Evolutionary conservation across 192 early-diverging fungal species (phyloP).

Genomic region (Backusella macrospora): DNA sequence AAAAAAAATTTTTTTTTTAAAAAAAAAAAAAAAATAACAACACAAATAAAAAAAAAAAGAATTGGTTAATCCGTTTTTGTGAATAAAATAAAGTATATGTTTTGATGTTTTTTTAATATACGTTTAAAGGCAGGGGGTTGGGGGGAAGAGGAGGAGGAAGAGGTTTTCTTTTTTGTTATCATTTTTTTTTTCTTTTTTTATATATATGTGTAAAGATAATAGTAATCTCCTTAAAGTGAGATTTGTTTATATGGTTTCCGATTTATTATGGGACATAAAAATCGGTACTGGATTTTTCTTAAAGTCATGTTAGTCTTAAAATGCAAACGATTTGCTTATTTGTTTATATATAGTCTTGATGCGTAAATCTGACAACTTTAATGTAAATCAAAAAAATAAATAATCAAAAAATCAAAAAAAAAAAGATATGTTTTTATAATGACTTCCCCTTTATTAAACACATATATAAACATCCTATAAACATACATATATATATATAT

Average conservation of each 20-base stretch:
- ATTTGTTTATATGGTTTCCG: not conserved
- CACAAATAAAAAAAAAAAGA: slow-evolving; percentile 8
- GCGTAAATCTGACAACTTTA: slow-evolving; percentile 11
- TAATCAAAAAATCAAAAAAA: too few species aligned
- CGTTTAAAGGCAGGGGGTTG: not conserved
- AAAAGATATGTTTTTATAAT: not conserved
- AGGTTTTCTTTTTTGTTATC: too few species aligned
- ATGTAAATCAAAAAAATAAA: not conserved
- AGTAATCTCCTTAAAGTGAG: not conserved
- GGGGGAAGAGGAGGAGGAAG: too few species aligned
- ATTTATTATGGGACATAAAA: not conserved
- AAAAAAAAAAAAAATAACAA: not conserved
- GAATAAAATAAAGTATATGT: not conserved
- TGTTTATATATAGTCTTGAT: not conserved
- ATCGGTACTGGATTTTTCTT: too few species aligned
- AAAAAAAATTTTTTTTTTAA: too few species aligned
- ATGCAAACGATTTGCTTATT: not conserved
- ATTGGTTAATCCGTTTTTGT: not conserved
- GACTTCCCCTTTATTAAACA: not conserved
- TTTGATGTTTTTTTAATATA: not conserved
- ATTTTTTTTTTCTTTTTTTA: too few species aligned
- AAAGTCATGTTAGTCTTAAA: not conserved
- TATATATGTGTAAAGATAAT: too few species aligned
- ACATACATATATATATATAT: not conserved
- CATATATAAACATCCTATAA: not conserved